Base-by-base conservation (phyloP, 768 basidiomycete species). In the Boletus coccyginus region DNA sequence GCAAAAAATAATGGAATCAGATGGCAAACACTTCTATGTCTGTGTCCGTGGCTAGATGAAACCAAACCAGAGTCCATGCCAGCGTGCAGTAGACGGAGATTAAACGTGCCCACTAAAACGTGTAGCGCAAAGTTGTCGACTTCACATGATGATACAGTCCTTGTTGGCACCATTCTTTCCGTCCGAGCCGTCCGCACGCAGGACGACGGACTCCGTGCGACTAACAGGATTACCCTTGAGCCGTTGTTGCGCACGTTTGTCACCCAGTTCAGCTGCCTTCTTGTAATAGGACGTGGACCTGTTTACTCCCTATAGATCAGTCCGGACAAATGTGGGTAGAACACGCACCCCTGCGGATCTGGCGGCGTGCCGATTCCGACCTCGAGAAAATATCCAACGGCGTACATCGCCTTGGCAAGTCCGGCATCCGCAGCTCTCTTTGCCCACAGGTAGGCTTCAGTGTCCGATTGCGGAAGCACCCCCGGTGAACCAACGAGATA, bases 401-500 rank as follows among this genome's bases (percentile, higher is more conserved):
- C 97, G 63, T 99, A 99, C 86, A 97, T 91, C 12, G 97, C 97
- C 71, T 99, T 99, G 6, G 86, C 82, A 14, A 99, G 80, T 1
- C 94, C 96, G 12, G 81, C 84, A 32, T 98, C 95, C 17, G 94
- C 95, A 24, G 97, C 94, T 66, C 87, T 94, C 74, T 91, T 91
- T 7, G 97, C 93, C 97, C 97, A 99, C 4, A 99, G 77, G 73
- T 86, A 98, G 12, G 97, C 97, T 68, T 99, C 97, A 0, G 96
- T 98, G 69, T 99, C 97, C 0, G 94, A 97, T 68, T 99, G 97
- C 1, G 97, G 96, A 16, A 99, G 82, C 2, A 99, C 94, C 24
- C 97, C 96, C 0, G 95, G 92, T 10, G 95, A 98, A 46, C 97
- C 97, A 57, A 98, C 96, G 60, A 99, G 87, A 68, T 99, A 99